Evolutionary conservation across 2,329 filamentous ascomycete species (phyloP).

Genomic region (Colletotrichum gigasporum): DNA sequence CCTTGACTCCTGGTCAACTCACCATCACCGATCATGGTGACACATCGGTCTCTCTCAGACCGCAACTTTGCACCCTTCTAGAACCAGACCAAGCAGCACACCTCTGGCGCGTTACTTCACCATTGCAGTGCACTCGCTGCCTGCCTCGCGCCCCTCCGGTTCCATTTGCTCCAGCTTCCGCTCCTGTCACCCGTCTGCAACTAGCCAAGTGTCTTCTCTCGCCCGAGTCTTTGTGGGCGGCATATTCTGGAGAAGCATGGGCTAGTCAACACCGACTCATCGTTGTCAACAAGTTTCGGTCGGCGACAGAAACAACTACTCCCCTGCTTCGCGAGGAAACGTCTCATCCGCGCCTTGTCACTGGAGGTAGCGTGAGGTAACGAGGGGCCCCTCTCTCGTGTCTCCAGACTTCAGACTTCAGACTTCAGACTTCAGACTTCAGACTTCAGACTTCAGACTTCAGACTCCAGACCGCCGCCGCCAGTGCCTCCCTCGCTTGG

Average conservation of each 20-base stretch:
- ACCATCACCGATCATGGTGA: slow-evolving; percentile 14
- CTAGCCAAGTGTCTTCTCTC: not conserved
- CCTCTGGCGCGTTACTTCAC: not conserved
- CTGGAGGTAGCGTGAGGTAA: not conserved
- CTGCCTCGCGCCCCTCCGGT: not conserved
- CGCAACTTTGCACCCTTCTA: slow-evolving; percentile 22
- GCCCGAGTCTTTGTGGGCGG: not conserved
- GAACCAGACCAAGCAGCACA: not conserved
- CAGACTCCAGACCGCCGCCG: slow-evolving; percentile 19
- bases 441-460: not conserved
- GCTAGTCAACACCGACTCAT: slow-evolving; percentile 14
- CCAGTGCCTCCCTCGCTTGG: slow-evolving; percentile 1
- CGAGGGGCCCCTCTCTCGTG: not conserved
- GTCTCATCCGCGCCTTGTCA: slow-evolving; percentile 1
- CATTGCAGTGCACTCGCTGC: not conserved
- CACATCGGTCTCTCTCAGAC: slow-evolving; percentile 15
- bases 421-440: slow-evolving; percentile 16
- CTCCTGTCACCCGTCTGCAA: slow-evolving; percentile 6
- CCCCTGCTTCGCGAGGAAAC: not conserved
- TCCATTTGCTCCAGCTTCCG: not conserved
- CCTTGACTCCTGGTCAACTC: not conserved
- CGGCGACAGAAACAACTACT: not conserved
- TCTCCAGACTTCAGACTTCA: not conserved
- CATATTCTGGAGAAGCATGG: slow-evolving; percentile 7
- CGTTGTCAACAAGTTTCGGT: not conserved